Evolutionary conservation across 768 basidiomycete species (phyloP), one percentile per base, ranked within the genome.

Genomic region (Calocybe indica): DNA sequence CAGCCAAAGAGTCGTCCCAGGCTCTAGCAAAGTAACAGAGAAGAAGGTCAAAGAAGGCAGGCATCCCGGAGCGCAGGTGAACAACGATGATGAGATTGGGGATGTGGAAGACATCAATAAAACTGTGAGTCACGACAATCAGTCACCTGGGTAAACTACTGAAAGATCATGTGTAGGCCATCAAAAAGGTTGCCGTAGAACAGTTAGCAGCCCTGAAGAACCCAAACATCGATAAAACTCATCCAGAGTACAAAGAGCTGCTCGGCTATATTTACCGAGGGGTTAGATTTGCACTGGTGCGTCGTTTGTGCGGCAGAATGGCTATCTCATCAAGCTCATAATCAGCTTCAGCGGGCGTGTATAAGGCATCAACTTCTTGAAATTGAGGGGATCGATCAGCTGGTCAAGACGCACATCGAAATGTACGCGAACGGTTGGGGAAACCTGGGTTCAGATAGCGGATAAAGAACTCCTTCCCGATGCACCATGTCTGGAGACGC

Each of bases 91-190:
- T 36, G 53, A 13, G 15, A 13, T 37, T 32, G 47, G 36, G 5
- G 62, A 58, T 41, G 51, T 47, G 7, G 60, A 57, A 30, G 53
- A 67, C 47, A 55, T 78, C 37, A 83, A 86, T 64, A 75, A 69
- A 54, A 67, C 71, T 5, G 87, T 85, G 58, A 86, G 82, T 61
- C 73, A 72, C 51, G 85, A 85, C 52, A 55, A 73, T 62, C 13
- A 13, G 11, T 47, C 37, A 31, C 46, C 36, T 39, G 44, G 37
- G 28, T 37, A 40, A 28, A 13, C n/a, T 12, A 32, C 39, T 41
- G n/a, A 37, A 36, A 32, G 13, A 31, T 43, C 46, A 38, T 33
- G 32, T 47, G 6, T 49, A 79, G 78, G 62, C 63, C 38, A 72
- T 79, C 53, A 78, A 76, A 55, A 22, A 22, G 22, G 22, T 22